Base-by-base conservation (phyloP, 371 early-diverging fungal species). In the Mortierella sp. region DNA sequence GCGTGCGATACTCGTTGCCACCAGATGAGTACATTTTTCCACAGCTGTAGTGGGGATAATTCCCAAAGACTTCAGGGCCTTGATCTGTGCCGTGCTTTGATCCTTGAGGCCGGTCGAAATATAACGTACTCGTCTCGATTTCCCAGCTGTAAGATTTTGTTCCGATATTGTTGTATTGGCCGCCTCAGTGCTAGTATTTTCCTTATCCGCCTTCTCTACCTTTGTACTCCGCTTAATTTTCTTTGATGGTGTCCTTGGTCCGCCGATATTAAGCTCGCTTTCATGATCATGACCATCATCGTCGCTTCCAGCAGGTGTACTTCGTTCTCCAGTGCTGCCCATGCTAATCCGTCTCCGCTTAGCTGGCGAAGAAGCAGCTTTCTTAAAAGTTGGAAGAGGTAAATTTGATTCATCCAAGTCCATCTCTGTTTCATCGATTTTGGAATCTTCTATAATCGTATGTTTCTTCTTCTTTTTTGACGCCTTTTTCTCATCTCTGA, bases 11-110 rank as follows among this genome's bases (percentile, higher is more conserved):
- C 61, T 55, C 28, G 67, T 74, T 23, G 80, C 80, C 4, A 80
- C 75, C 8, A 80, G 45, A 42, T 80, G 80, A 0, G 80, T 80
- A 22, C 75, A 74, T 23, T 70, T 66, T 28, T 80, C 80, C 7
- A 70, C 67, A 0, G 68, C 32, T 26, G 70, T 80, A 1, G 80
- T 66, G 0, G 70, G 64, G 10, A 70, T 32, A 43, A 80, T 70
- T 3, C 80, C 75, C 4, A 80, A 57, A 2, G 80, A 67, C 37
- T 74, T 74, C 32, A 80, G 70, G 0, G 63, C 67, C 58, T 75
- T 80, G 32, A 51, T 13, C 62, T 70, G 74, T 32, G 75, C 70
- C 9, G 75, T 64, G 2, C 62, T 65, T 23, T 57, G 68, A 13
- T 74, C 75, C 53, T 80, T 75, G 31, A 74, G 55, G 4, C 80